Evolutionary conservation across 805 yeast genomes (phyloP).

Genomic region (Candida ficus): DNA sequence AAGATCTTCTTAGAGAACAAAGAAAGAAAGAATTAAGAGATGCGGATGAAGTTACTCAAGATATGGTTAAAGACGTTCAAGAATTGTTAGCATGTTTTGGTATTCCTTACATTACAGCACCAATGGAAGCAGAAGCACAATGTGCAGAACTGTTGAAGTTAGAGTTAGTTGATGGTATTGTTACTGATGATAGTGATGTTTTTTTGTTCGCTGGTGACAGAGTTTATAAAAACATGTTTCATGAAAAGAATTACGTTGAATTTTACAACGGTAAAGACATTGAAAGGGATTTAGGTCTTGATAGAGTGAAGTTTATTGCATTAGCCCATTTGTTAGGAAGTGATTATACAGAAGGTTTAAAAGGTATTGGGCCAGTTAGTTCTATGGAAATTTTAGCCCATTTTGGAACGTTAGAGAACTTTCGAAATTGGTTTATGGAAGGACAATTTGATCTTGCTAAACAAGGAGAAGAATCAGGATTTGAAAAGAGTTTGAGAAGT

Average conservation of each 20-base stretch:
- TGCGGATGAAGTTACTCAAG: conserved; percentile 83
- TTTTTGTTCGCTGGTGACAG: conserved; percentile 85
- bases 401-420: conserved; percentile 44
- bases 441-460: conserved; percentile 37
- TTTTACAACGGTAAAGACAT: conserved; percentile 62
- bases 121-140: conserved; percentile 99
- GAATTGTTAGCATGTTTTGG: conserved; percentile 85
- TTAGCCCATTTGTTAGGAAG: conserved; percentile 85
- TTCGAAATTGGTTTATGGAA: conserved; percentile 36
- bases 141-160: conserved; percentile 76
- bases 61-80: conserved; percentile 88
- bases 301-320: conserved; percentile 61
- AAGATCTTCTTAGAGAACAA: conserved; percentile 51
- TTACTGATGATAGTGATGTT: conserved; percentile 97
- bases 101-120: conserved; percentile 91
- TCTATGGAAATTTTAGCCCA: conserved; percentile 90
- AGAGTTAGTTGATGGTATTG: conserved; percentile 84
- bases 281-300: conserved; percentile 58
- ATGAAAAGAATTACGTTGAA: conserved; percentile 88
- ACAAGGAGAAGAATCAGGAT: conserved; percentile 37
- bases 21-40: conserved; percentile 71
- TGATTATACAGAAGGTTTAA: conserved; percentile 90
- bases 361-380: conserved; percentile 90
- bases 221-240: conserved; percentile 90
- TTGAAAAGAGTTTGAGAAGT: conserved; percentile 54